Conservation (phyloP, 2,329 filamentous ascomycete genomes). For the Alternaria arborescens region DNA sequence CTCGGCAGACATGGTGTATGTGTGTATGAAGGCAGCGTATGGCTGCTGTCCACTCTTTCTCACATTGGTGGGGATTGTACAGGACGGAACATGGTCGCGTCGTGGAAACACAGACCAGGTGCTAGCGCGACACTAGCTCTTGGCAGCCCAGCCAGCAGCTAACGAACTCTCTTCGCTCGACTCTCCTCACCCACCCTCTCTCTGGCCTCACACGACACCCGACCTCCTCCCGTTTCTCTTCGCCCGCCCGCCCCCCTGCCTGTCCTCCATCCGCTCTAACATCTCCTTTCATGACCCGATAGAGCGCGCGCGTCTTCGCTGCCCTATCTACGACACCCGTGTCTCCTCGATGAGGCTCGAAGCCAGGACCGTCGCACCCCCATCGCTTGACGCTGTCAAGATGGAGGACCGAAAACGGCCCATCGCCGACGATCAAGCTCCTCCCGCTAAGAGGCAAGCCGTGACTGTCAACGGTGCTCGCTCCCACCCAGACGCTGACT, state of each 20-base stretch:
- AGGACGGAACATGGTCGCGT: constrained; percentile 9
- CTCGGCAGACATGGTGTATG: constrained; percentile 39
- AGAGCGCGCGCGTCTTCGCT: constrained; percentile 30
- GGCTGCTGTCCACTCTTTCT: not conserved
- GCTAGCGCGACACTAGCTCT: constrained; percentile 19
- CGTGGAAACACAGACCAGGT: constrained; percentile 12
- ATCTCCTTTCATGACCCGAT: constrained; percentile 30
- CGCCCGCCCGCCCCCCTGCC: constrained; percentile 13
- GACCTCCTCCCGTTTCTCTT: constrained; percentile 24
- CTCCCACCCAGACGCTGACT: constrained; percentile 71
- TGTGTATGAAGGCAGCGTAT: not conserved
- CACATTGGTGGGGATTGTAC: constrained; percentile 4
- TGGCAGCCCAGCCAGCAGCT: constrained; percentile 11
- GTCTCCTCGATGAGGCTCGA: constrained; percentile 83
- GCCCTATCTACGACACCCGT: constrained; percentile 43
- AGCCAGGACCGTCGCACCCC: constrained; percentile 75
- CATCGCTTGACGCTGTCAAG: constrained; percentile 82
- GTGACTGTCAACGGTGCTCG: constrained; percentile 75
- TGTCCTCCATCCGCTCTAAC: constrained; percentile 38
- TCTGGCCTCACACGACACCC: constrained; percentile 38
- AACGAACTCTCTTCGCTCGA: constrained; percentile 31
- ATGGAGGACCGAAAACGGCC: constrained; percentile 99
- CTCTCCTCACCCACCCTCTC: constrained; percentile 19
- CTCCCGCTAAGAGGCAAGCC: constrained; percentile 90
- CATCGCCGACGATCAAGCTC: constrained; percentile 84